phyloP scores from a whole-genome alignment of 768 basidiomycete genomes.

The Russula emetica region DNA sequence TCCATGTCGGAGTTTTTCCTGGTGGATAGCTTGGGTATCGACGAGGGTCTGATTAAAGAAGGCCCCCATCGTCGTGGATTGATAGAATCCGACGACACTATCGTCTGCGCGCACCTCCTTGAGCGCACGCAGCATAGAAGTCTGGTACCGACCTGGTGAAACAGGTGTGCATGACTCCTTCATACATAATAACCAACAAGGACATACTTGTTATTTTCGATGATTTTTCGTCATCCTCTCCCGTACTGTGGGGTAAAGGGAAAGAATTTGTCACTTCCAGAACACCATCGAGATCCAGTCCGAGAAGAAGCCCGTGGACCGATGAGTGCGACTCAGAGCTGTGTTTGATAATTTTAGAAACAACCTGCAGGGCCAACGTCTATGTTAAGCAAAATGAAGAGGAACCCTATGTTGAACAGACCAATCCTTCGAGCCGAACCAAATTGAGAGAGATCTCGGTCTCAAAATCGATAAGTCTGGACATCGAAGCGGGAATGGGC shows the following conservation, averaged over 20 bases:
- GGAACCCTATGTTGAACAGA: constrained; percentile 37
- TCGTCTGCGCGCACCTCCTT: constrained; percentile 91
- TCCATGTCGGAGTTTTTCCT: constrained; percentile 80
- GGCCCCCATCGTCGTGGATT: constrained; percentile 79
- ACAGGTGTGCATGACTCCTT: background rate
- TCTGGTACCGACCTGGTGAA: constrained; percentile 68
- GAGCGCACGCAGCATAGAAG: constrained; percentile 78
- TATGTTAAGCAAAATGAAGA: constrained; percentile 8
- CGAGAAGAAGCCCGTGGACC: constrained; percentile 81
- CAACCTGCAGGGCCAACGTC: constrained; percentile 51
- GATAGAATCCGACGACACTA: constrained; percentile 91
- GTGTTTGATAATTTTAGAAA: constrained; percentile 92
- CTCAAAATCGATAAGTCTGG: constrained; percentile 90
- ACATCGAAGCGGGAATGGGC: constrained; percentile 88
- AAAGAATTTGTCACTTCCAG: constrained; percentile 92
- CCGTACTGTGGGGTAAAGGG: constrained; percentile 66
- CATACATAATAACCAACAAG: constrained; percentile 5
- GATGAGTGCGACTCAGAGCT: constrained; percentile 72
- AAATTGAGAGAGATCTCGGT: constrained; percentile 74
- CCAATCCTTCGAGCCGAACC: constrained; percentile 86
- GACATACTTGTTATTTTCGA: constrained; percentile 65
- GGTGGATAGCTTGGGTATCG: constrained; percentile 81
- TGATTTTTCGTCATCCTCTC: constrained; percentile 81
- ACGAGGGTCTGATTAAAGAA: constrained; percentile 79
- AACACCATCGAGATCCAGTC: constrained; percentile 86